A percentile compares a stretch with the other conserved stretches of the same genome.
phyloP scores from a whole-genome alignment of 345 rosid species.

The Euphorbia tirucalli region DNA sequence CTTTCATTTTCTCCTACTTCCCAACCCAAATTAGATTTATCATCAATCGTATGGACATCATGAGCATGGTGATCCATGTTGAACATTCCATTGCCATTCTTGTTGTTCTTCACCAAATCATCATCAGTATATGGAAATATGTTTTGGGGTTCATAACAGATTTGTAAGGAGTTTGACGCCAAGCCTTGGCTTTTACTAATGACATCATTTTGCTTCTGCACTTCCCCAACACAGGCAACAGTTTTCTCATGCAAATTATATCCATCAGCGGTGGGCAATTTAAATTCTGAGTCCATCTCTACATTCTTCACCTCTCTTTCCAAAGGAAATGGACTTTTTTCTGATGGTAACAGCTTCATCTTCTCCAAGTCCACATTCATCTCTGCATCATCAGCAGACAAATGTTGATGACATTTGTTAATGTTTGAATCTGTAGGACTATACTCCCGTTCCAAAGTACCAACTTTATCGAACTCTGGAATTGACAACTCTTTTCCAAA shows the following conservation, averaged over 20 bases:
- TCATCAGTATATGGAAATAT: constrained; percentile 16
- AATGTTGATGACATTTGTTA: constrained; percentile 10
- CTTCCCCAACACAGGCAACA: constrained; percentile 19
- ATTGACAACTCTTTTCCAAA: constrained; percentile 43
- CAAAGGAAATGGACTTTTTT: constrained; percentile 17
- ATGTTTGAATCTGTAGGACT: constrained; percentile 12
- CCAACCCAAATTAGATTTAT: constrained; percentile 21
- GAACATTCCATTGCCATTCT: constrained; percentile 3
- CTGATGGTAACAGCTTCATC: constrained; percentile 18
- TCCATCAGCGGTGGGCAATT: constrained; percentile 14
- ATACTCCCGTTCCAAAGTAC: constrained; percentile 20
- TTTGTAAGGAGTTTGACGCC: constrained; percentile 19
- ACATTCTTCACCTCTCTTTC: constrained; percentile 17
- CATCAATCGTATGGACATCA: constrained; percentile 64
- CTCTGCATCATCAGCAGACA: constrained; percentile 15
- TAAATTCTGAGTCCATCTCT: constrained; percentile 12
- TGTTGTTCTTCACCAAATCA: constrained; percentile 23
- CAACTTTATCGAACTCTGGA: constrained; percentile 34
- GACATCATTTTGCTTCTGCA: constrained; percentile 27
- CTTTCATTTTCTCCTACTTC: constrained; percentile 25
- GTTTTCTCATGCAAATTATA: constrained; percentile 26
- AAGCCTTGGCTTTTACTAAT: constrained; percentile 10
- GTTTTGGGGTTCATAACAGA: constrained; percentile 15
- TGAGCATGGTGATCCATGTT: constrained; percentile 28
- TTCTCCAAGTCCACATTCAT: constrained; percentile 20